Evolutionary conservation across 352 stramenopile species (phyloP).

Genomic region (Globisporangium megalacanthum): DNA sequence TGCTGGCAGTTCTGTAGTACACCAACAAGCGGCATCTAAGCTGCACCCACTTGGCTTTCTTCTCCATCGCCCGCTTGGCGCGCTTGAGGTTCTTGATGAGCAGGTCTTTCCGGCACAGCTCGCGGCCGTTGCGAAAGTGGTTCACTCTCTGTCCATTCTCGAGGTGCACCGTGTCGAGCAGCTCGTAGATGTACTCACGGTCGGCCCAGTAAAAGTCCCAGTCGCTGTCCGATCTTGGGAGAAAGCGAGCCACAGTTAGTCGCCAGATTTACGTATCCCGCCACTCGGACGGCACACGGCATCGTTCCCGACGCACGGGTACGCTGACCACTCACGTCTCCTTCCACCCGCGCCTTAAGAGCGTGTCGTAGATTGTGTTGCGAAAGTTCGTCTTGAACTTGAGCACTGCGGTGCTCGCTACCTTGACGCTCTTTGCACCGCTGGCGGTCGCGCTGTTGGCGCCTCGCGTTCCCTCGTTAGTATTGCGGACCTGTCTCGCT

Average conservation of each 20-base stretch:
- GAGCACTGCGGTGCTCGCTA: conserved; percentile 24
- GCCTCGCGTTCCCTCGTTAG: conserved; percentile 20
- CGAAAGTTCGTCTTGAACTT: conserved; percentile 89
- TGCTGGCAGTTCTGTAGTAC: not conserved
- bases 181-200: conserved; percentile 88
- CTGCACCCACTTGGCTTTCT: conserved; percentile 52
- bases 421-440: conserved; percentile 2
- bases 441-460: conserved; percentile 6
- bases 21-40: not conserved
- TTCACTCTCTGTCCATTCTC: conserved; percentile 85
- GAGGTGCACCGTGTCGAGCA: conserved; percentile 86
- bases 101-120: conserved; percentile 92
- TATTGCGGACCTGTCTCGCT: conserved; percentile 32
- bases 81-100: conserved; percentile 96
- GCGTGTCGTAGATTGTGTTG: conserved; percentile 91
- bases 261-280: no score
- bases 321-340: conserved; percentile 36
- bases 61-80: conserved; percentile 72
- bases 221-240: conserved; percentile 51
- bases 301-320: not conserved
- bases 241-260: not conserved
- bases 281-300: no score
- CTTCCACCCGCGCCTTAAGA: conserved; percentile 87
- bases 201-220: conserved; percentile 90
- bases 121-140: conserved; percentile 85